Base-by-base conservation (phyloP, 345 rosid genomes). In the Dovyalis caffra region DNA sequence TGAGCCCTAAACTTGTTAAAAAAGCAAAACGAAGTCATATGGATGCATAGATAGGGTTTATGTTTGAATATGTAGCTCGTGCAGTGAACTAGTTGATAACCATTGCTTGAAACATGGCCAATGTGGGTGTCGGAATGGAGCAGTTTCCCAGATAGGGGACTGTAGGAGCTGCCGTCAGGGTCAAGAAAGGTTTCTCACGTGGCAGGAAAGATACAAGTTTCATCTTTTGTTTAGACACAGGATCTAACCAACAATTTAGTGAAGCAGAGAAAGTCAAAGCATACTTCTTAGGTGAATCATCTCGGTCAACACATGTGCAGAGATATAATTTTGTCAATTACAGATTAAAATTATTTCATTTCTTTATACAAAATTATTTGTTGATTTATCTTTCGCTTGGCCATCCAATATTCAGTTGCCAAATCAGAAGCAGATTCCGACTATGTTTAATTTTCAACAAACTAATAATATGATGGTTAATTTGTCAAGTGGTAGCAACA, bases 31-130 rank as follows among this genome's bases (percentile, higher is more conserved):
- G 67, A 68, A 82, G 62, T 70, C 5, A 74, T 28, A 76, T 71
- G 68, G 81, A 80, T 60, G 81, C 75, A 61, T 63, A 79, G 87
- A 77, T 85, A 76, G 82, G 32, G 18, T 40, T 33, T 72, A 18
- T 7, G 69, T 21, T 67, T 37, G 37, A 53, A 34, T 5, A 33
- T 40, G 51, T 25, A 21, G 75, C 80, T 70, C 10, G 37, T 25
- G 37, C 51, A 34, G 26, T 77, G 67, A 72, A 16, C 73, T 69
- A 32, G 28, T n/a, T 20, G 35, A 53, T 45, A 21, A 21, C 70
- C 68, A n/a, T 29, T 33, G 66, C 75, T 68, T 10, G 2, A n/a
- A 51, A 72, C 47, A 34, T 68, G 69, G 29, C 45, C 45, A 38
- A 63, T 18, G 18, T 20, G 69, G 62, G 71, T n/a, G 70, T n/a